A percentile compares a stretch with the other conserved stretches of the same genome.
These are phyloP conservation scores for Cardamine chenopodiifolia DNA, from an alignment of 345 rosid genomes.

Conservation along the genomic window DNA sequence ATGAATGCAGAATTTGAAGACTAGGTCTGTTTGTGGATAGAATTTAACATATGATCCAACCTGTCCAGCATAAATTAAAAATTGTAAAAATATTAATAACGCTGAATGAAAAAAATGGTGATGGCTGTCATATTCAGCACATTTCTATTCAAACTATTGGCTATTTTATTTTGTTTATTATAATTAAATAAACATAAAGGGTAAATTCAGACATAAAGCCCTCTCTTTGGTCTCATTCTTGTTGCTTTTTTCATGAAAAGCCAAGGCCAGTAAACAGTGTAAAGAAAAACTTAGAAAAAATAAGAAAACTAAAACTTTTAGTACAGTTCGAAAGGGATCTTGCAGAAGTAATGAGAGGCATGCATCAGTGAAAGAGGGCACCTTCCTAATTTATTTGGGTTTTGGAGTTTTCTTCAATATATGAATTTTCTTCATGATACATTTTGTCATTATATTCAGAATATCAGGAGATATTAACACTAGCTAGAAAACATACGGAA, in stretches of 20 bases:
- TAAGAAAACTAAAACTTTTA: background rate
- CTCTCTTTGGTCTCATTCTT: slow-evolving; percentile 45
- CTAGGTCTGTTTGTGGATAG: slow-evolving; percentile 39
- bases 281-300: slow-evolving; percentile 9
- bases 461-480: slow-evolving; percentile 5
- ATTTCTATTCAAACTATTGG: slow-evolving; percentile 47
- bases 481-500: background rate
- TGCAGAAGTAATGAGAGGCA: slow-evolving; percentile 41
- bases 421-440: background rate
- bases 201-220: slow-evolving; percentile 38
- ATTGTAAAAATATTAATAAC: background rate
- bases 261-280: slow-evolving; percentile 41
- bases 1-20: slow-evolving; percentile 40
- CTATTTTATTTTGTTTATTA: slow-evolving; percentile 23
- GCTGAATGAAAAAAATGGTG: background rate
- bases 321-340: slow-evolving; percentile 39
- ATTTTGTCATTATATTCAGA: background rate
- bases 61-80: slow-evolving; percentile 41
- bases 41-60: slow-evolving; percentile 44
- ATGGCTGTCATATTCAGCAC: slow-evolving; percentile 50
- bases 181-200: slow-evolving; percentile 30
- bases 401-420: slow-evolving; percentile 28
- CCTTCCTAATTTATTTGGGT: slow-evolving; percentile 28
- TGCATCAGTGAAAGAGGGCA: slow-evolving; percentile 37
- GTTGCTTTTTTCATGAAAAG: slow-evolving; percentile 44